Percentiles rank a stretch among this genome's conserved stretches.
Conservation (phyloP, 352 stramenopile species). For the Paralagenidium karlingii region DNA sequence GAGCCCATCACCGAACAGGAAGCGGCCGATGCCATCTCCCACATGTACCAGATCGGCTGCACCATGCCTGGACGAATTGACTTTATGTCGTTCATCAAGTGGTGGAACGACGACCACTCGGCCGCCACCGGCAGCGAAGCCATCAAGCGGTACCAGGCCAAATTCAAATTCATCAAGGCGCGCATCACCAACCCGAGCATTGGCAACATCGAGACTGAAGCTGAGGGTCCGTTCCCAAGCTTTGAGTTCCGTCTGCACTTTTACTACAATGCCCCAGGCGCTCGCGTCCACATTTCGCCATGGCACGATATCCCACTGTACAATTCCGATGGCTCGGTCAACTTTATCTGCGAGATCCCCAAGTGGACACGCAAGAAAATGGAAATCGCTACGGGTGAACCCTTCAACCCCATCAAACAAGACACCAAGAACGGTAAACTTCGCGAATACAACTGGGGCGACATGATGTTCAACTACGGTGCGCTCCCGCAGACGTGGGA, state of each 20-base stretch:
- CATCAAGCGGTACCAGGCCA: constrained; percentile 74
- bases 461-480: constrained; percentile 99
- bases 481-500: constrained; percentile 99
- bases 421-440: constrained; percentile 97
- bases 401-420: constrained; percentile 98
- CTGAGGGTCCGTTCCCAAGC: constrained; percentile 69
- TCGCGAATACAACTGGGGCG: constrained; percentile 92
- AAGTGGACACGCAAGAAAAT: constrained; percentile 98
- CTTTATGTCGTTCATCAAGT: constrained; percentile 83
- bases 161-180: constrained; percentile 86
- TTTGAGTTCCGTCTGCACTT: constrained; percentile 86
- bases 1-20: constrained; percentile 70
- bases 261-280: constrained; percentile 62
- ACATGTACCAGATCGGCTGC: constrained; percentile 45
- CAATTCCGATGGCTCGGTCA: constrained; percentile 76
- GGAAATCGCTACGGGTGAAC: constrained; percentile 94
- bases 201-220: constrained; percentile 64
- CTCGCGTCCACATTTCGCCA: constrained; percentile 86
- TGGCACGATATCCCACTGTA: constrained; percentile 98
- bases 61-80: constrained; percentile 48
- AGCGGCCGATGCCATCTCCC: constrained; percentile 47
- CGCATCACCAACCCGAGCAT: constrained; percentile 75
- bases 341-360: constrained; percentile 96
- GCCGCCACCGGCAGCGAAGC: constrained; percentile 52
- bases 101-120: constrained; percentile 80